Conservation (phyloP, 169 alveolate species). For the Plasmodium relictum region DNA sequence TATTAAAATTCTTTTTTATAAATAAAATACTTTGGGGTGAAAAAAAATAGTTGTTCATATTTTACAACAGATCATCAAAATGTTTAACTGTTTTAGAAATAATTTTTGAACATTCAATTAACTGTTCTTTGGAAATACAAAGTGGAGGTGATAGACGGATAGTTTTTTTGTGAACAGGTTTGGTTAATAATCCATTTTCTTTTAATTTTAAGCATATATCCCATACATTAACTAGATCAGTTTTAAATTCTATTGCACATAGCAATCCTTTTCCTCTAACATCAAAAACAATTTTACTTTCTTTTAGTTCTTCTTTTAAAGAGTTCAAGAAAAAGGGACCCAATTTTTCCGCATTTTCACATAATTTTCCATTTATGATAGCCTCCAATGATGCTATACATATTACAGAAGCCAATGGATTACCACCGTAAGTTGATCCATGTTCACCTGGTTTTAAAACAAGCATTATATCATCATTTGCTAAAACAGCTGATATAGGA, state of each 20-base stretch:
- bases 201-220: slow-evolving; percentile 83
- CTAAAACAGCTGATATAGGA: slow-evolving; percentile 94
- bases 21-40: too few relatives aligned
- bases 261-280: slow-evolving; percentile 89
- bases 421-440: slow-evolving; percentile 93
- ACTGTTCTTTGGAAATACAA: slow-evolving; percentile 86
- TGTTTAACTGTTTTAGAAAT: slow-evolving; percentile 81
- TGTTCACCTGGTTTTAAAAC: slow-evolving; percentile 94
- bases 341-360: slow-evolving; percentile 87
- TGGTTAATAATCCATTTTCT: slow-evolving; percentile 90
- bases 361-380: slow-evolving; percentile 89
- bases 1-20: too few relatives aligned
- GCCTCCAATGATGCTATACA: slow-evolving; percentile 91
- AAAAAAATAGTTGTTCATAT: too few relatives aligned
- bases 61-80: slow-evolving; percentile 26
- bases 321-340: slow-evolving; percentile 84
- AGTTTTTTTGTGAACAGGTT: slow-evolving; percentile 91
- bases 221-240: slow-evolving; percentile 57
- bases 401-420: slow-evolving; percentile 92
- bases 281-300: slow-evolving; percentile 42
- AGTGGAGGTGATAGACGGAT: slow-evolving; percentile 95
- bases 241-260: slow-evolving; percentile 91
- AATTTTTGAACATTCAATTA: slow-evolving; percentile 84
- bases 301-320: slow-evolving; percentile 75
- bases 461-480: slow-evolving; percentile 91